These are phyloP conservation scores for Podospora pseudocomata DNA, from an alignment of 495 filamentous ascomycete species.

Conservation along the genomic window DNA sequence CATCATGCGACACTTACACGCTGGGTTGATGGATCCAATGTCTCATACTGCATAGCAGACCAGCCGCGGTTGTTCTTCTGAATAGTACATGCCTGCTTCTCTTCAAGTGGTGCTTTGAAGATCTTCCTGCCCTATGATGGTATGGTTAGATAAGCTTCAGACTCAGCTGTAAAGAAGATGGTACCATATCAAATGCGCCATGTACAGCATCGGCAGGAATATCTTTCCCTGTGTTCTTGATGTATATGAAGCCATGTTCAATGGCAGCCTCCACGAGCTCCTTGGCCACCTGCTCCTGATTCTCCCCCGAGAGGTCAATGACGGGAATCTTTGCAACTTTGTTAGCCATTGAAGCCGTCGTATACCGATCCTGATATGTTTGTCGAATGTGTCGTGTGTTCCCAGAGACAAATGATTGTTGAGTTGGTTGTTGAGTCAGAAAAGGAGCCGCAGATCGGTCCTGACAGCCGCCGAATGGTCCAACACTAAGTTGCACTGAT, in stretches of 20 bases:
- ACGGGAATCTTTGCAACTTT: conserved; percentile 63
- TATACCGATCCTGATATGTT: neutral
- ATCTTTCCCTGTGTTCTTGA: conserved; percentile 62
- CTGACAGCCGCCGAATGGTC: neutral
- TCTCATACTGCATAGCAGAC: conserved; percentile 85
- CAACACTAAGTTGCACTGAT: neutral
- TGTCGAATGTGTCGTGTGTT: neutral
- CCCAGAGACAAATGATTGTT: neutral
- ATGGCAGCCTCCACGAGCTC: conserved; percentile 75
- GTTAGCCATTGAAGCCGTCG: conserved; percentile 30
- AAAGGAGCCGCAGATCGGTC: neutral
- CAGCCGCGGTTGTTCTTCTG: conserved; percentile 81
- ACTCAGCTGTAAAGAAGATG: conserved; percentile 1
- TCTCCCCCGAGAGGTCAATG: conserved; percentile 67
- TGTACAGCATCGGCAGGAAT: conserved; percentile 66
- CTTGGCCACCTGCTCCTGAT: conserved; percentile 57
- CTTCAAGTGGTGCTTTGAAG: conserved; percentile 65
- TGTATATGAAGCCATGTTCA: conserved; percentile 83
- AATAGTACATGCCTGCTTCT: conserved; percentile 73
- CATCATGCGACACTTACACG: conserved; percentile 48
- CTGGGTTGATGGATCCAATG: conserved; percentile 78
- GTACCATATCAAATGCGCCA: conserved; percentile 71
- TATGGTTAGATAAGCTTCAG: neutral
- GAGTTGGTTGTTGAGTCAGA: neutral
- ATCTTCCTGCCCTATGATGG: conserved; percentile 64